A percentile compares a stretch with the other conserved stretches of the same genome.
These are phyloP conservation scores for Alternaria gansuensis DNA, from an alignment of 2,329 filamentous ascomycete genomes.

Conservation along the genomic window DNA sequence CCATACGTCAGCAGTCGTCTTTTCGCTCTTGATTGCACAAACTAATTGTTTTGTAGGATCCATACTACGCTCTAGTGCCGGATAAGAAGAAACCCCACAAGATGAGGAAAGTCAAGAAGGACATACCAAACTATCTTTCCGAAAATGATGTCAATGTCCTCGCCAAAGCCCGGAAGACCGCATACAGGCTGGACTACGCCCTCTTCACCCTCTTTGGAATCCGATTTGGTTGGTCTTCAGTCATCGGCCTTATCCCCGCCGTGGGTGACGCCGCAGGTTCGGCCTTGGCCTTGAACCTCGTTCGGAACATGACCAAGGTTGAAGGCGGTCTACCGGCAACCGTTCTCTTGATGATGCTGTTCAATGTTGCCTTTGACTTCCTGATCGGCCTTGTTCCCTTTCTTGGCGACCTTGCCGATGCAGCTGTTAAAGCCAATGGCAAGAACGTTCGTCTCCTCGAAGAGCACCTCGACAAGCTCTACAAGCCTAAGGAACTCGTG, in stretches of 20 bases:
- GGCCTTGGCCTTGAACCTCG: conserved; percentile 70
- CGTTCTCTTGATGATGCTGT: conserved; percentile 75
- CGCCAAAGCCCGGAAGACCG: conserved; percentile 83
- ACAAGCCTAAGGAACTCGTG: conserved; percentile 58
- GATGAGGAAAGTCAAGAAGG: conserved; percentile 84
- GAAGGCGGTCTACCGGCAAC: conserved; percentile 75
- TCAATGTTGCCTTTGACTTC: conserved; percentile 81
- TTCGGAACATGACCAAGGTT: conserved; percentile 75
- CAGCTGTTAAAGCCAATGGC: conserved; percentile 77
- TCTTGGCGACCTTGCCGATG: conserved; percentile 78
- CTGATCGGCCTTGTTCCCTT: conserved; percentile 77
- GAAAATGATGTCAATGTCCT: conserved; percentile 82
- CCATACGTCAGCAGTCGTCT: conserved; percentile 51
- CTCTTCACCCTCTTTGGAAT: conserved; percentile 84
- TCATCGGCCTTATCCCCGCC: conserved; percentile 85
- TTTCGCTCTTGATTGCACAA: conserved; percentile 1
- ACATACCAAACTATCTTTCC: conserved; percentile 82
- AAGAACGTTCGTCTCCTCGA: conserved; percentile 77
- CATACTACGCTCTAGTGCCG: conserved; percentile 84
- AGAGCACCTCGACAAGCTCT: conserved; percentile 72
- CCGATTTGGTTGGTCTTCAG: conserved; percentile 86
- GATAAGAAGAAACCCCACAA: conserved; percentile 77
- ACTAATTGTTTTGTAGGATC: conserved; percentile 68
- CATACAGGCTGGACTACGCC: conserved; percentile 84
- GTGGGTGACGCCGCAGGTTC: conserved; percentile 59